Conservation (phyloP, 208 protist species). For the Wallacemonas rigidus region DNA sequence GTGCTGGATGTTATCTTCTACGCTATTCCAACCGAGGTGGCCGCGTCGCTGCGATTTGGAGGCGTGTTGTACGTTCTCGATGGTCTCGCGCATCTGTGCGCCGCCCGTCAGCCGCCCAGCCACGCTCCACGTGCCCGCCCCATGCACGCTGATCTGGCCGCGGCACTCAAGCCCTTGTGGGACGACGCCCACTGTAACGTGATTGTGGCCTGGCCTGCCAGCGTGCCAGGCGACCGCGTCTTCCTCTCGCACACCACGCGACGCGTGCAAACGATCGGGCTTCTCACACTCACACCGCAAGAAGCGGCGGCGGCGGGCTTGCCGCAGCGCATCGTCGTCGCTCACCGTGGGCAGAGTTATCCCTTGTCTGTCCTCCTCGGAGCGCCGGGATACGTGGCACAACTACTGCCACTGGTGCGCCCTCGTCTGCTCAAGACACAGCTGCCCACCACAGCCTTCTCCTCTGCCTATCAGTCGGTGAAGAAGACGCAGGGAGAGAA, state of each 20-base stretch:
- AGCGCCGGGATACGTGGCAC: constrained; percentile 61
- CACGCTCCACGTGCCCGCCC: not conserved
- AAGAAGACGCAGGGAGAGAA: constrained; percentile 16
- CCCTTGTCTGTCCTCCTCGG: constrained; percentile 58
- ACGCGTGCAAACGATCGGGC: constrained; percentile 30
- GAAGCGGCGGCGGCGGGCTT: constrained; percentile 15
- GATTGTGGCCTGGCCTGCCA: constrained; percentile 35
- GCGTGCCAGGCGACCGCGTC: constrained; percentile 20
- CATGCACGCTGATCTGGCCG: constrained; percentile 42
- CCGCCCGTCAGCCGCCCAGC: not conserved
- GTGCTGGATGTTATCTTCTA: constrained; percentile 59
- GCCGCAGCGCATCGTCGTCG: constrained; percentile 29
- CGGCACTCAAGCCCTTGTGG: constrained; percentile 46
- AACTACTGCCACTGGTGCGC: constrained; percentile 30
- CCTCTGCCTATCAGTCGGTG: constrained; percentile 24
- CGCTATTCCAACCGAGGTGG: constrained; percentile 49
- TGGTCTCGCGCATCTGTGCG: constrained; percentile 26
- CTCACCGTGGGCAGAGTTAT: constrained; percentile 32
- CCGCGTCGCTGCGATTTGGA: constrained; percentile 57
- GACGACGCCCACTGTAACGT: constrained; percentile 28
- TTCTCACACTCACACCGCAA: constrained; percentile 19
- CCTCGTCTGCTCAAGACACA: constrained; percentile 22
- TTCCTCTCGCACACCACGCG: constrained; percentile 30
- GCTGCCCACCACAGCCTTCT: constrained; percentile 34
- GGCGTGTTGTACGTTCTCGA: constrained; percentile 64